phyloP scores from a whole-genome alignment of 805 yeast genomes.

The Wickerhamomyces kurtzmanii region DNA sequence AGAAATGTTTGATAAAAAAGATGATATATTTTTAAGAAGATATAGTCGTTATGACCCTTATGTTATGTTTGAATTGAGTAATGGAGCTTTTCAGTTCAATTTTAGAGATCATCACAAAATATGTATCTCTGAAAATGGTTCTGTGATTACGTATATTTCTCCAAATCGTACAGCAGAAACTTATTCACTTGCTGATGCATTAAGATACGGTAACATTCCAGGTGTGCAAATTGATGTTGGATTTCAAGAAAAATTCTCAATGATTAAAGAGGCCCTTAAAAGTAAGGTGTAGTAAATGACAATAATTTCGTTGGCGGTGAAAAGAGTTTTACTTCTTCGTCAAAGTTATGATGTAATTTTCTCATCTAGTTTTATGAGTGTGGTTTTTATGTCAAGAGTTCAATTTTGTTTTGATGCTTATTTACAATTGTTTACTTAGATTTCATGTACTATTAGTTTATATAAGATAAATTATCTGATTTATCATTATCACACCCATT shows the following conservation, averaged over 20 bases:
- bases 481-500: too few species aligned
- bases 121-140: slow-evolving; percentile 68
- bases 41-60: slow-evolving; percentile 71
- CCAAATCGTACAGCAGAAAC: slow-evolving; percentile 68
- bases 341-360: too few species aligned
- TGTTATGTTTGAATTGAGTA: slow-evolving; percentile 88
- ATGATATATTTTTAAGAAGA: slow-evolving; percentile 70
- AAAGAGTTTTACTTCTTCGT: too few species aligned
- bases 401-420: too few species aligned
- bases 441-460: too few species aligned
- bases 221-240: slow-evolving; percentile 34
- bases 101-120: slow-evolving; percentile 92
- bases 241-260: slow-evolving; percentile 32
- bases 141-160: slow-evolving; percentile 70
- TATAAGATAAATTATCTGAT: too few species aligned
- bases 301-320: too few species aligned
- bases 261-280: slow-evolving; percentile 61
- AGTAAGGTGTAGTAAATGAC: too few species aligned
- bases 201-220: slow-evolving; percentile 37
- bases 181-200: slow-evolving; percentile 38
- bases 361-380: too few species aligned
- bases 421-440: too few species aligned
- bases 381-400: too few species aligned
- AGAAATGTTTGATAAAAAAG: slow-evolving; percentile 31
- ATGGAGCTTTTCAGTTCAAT: slow-evolving; percentile 89